Percentiles rank a stretch among this genome's conserved stretches.
phyloP scores from a whole-genome alignment of 495 filamentous ascomycete species.

The Cenococcum geophilum region DNA sequence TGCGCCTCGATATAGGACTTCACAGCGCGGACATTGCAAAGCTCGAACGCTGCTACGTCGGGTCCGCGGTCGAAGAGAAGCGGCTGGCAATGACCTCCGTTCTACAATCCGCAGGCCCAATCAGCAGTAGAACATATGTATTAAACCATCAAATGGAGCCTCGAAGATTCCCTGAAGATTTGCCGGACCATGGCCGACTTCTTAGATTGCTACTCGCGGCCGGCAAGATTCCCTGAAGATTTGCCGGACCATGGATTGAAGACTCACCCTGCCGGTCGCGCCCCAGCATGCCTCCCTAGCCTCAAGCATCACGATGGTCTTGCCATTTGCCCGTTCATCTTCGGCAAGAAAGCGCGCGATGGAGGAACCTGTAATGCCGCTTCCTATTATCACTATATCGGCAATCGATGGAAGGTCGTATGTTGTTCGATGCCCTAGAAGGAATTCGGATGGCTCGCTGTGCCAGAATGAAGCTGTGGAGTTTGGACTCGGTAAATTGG shows the following conservation, averaged over 20 bases:
- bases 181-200: not conserved
- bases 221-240: not conserved
- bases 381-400: slow-evolving; percentile 67
- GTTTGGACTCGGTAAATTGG: slow-evolving; percentile 21
- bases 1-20: slow-evolving; percentile 46
- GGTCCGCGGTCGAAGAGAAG: slow-evolving; percentile 47
- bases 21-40: slow-evolving; percentile 52
- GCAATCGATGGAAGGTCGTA: slow-evolving; percentile 49
- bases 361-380: slow-evolving; percentile 63
- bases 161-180: not conserved
- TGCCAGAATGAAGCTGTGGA: slow-evolving; percentile 69
- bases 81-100: slow-evolving; percentile 72
- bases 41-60: slow-evolving; percentile 57
- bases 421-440: slow-evolving; percentile 57
- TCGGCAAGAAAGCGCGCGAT: slow-evolving; percentile 58
- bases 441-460: slow-evolving; percentile 48
- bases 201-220: too few species aligned
- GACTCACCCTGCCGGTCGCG: slow-evolving; percentile 64
- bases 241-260: not conserved
- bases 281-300: slow-evolving; percentile 73
- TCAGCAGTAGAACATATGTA: not conserved
- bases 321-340: slow-evolving; percentile 35
- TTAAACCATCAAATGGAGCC: not conserved
- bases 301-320: slow-evolving; percentile 65
- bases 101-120: slow-evolving; percentile 37